Evolutionary conservation across 1,284 basidiomycete species (phyloP).

Genomic region (Trametes pubescens): DNA sequence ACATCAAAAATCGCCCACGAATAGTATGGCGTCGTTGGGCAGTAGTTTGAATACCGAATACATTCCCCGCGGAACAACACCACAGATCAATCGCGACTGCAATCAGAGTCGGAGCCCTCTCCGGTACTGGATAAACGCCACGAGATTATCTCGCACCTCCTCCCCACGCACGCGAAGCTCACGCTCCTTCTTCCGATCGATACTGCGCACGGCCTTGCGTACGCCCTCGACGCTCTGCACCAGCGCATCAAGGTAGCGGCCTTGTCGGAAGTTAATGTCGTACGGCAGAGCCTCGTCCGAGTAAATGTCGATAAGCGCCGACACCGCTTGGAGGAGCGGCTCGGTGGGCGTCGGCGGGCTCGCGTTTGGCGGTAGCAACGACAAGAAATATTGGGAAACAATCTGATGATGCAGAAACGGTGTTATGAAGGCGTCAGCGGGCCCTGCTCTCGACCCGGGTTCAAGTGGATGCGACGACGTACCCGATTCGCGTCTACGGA

Average conservation of each 20-base stretch:
- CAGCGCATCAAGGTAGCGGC: conserved; percentile 49
- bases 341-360: conserved; percentile 65
- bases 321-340: conserved; percentile 81
- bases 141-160: conserved; percentile 83
- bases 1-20: conserved; percentile 9
- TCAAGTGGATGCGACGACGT: conserved; percentile 35
- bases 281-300: conserved; percentile 89
- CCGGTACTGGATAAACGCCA: conserved; percentile 91
- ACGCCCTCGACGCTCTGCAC: conserved; percentile 53
- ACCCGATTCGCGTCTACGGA: conserved; percentile 79
- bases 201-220: conserved; percentile 53
- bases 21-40: conserved; percentile 24
- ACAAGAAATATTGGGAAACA: conserved; percentile 75
- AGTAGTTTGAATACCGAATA: conserved; percentile 29
- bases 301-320: conserved; percentile 93
- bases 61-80: conserved; percentile 2
- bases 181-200: conserved; percentile 50
- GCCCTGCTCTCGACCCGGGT: neutral
- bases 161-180: conserved; percentile 66
- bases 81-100: conserved; percentile 21
- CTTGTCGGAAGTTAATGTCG: conserved; percentile 82
- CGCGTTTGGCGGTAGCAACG: conserved; percentile 54
- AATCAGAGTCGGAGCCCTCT: conserved; percentile 59
- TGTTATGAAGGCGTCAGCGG: conserved; percentile 16
- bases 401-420: conserved; percentile 50